Conservation (phyloP, 345 rosid genomes). For the Brassica nigra region DNA sequence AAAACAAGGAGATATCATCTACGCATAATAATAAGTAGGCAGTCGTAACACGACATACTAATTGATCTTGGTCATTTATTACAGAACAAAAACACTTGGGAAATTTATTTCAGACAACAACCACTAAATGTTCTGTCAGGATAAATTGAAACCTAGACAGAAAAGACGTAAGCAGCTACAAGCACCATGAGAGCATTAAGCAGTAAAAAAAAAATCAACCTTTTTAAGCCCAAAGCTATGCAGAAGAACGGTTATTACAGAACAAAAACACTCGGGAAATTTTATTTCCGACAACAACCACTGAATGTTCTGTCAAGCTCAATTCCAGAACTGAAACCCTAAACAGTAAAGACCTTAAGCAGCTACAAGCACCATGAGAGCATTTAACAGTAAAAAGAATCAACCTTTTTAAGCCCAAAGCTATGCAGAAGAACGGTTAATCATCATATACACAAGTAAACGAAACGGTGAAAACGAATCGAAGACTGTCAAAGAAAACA, state of each 20-base stretch:
- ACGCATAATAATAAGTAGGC: background rate
- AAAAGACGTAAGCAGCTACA: background rate
- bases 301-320: background rate
- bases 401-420: background rate
- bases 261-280: background rate
- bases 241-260: background rate
- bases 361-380: background rate
- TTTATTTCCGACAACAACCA: background rate
- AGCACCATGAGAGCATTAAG: background rate
- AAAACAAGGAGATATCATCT: background rate
- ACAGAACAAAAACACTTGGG: background rate
- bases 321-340: background rate
- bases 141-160: slow-evolving; percentile 1
- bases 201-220: background rate
- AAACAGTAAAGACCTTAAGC: background rate
- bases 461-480: slow-evolving; percentile 4
- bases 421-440: background rate
- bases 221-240: background rate
- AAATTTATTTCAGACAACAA: background rate
- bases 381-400: background rate
- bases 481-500: background rate
- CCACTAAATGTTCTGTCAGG: background rate
- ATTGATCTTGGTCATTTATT: background rate
- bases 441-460: background rate
- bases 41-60: background rate